Conservation (phyloP, 2,329 filamentous ascomycete species). For the Monilinia polystroma region DNA sequence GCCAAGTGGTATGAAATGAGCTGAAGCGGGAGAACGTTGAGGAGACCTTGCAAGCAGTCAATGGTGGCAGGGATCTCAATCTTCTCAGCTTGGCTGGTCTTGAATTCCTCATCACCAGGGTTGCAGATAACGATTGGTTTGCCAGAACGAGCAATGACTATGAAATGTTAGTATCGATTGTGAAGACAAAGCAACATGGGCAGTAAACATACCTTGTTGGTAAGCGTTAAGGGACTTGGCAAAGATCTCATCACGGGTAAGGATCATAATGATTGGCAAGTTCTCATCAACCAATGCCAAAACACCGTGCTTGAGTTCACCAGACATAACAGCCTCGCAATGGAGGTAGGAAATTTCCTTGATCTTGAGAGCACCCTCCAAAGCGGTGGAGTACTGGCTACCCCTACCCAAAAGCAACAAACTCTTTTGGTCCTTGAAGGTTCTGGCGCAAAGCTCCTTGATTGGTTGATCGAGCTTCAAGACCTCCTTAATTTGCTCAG, state of each 20-base stretch:
- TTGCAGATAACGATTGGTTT: conserved; percentile 99
- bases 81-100: conserved; percentile 83
- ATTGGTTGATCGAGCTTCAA: conserved; percentile 89
- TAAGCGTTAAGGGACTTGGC: conserved; percentile 99
- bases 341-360: conserved; percentile 99
- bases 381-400: conserved; percentile 92
- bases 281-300: conserved; percentile 97
- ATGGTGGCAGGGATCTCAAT: conserved; percentile 97
- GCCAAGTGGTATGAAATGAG: conserved; percentile 99
- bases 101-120: conserved; percentile 83
- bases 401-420: conserved; percentile 90
- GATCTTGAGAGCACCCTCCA: conserved; percentile 98
- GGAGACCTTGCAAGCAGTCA: conserved; percentile 90
- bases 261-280: conserved; percentile 98
- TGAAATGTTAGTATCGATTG: conserved; percentile 36
- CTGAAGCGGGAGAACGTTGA: conserved; percentile 97
- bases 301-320: conserved; percentile 98
- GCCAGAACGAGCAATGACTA: conserved; percentile 91
- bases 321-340: conserved; percentile 99
- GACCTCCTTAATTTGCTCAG: conserved; percentile 87
- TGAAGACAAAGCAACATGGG: not conserved
- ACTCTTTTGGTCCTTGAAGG: conserved; percentile 96
- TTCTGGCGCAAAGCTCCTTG: conserved; percentile 89
- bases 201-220: conserved; percentile 71
- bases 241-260: conserved; percentile 94